Percentiles rank a stretch among this genome's conserved stretches.
phyloP scores from a whole-genome alignment of 2,329 filamentous ascomycete genomes.

The Exophiala dermatitidis region DNA sequence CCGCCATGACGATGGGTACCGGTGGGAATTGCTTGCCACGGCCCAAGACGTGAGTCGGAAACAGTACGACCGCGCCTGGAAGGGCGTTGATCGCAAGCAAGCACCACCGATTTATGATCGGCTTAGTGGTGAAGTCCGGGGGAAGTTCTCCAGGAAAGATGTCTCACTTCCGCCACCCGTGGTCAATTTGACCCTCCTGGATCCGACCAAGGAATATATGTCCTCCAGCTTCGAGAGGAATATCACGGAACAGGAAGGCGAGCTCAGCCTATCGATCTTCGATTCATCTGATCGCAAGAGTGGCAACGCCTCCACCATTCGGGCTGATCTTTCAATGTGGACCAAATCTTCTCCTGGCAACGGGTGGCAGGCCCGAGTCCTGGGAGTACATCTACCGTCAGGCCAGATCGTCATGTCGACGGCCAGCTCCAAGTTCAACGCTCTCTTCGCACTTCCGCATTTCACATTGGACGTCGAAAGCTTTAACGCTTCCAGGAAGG shows the following conservation, averaged over 20 bases:
- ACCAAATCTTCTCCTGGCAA: slow-evolving; percentile 63
- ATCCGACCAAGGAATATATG: slow-evolving; percentile 60
- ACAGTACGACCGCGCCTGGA: slow-evolving; percentile 44
- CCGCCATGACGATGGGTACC: slow-evolving; percentile 63
- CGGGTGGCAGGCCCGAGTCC: slow-evolving; percentile 70
- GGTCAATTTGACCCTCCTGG: slow-evolving; percentile 59
- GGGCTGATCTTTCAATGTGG: slow-evolving; percentile 63
- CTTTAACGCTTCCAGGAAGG: slow-evolving; percentile 51
- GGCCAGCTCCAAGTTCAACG: slow-evolving; percentile 89
- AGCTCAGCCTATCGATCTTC: slow-evolving; percentile 61
- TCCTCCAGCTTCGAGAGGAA: slow-evolving; percentile 66
- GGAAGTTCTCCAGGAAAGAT: slow-evolving; percentile 62
- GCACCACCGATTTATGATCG: slow-evolving; percentile 64
- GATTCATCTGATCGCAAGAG: slow-evolving; percentile 41
- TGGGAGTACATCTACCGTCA: slow-evolving; percentile 79
- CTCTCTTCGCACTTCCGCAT: slow-evolving; percentile 83
- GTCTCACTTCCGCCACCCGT: slow-evolving; percentile 43
- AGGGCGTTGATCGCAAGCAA: slow-evolving; percentile 38
- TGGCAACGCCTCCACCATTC: slow-evolving; percentile 44
- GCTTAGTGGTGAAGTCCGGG: slow-evolving; percentile 66
- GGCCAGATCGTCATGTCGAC: slow-evolving; percentile 77
- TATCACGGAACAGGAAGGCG: slow-evolving; percentile 65
- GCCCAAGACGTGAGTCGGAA: slow-evolving; percentile 36
- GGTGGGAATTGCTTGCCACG: slow-evolving; percentile 61
- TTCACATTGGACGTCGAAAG: slow-evolving; percentile 56